Evolutionary conservation across 495 filamentous ascomycete species (phyloP).

Genomic region (Cladorrhinum samala): DNA sequence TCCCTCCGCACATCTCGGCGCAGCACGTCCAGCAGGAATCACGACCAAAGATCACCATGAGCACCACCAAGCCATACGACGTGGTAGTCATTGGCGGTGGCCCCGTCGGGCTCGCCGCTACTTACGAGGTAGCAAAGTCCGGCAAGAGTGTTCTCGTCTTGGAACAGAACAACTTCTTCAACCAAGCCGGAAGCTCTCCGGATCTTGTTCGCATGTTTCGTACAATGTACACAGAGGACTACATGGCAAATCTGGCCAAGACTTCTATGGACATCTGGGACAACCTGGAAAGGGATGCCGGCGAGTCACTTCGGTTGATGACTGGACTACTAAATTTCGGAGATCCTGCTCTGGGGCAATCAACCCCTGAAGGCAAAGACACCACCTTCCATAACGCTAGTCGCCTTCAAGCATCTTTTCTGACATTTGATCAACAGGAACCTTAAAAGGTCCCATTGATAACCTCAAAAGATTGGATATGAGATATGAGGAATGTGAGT

Average conservation of each 20-base stretch:
- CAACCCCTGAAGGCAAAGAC: conserved; percentile 11
- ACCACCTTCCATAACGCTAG: neutral
- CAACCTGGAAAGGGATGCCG: conserved; percentile 15
- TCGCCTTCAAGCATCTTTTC: too few relatives aligned
- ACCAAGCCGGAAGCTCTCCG: conserved; percentile 12
- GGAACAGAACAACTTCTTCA: conserved; percentile 9
- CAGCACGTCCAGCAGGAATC: too few relatives aligned
- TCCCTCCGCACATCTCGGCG: too few relatives aligned
- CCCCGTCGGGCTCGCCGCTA: neutral
- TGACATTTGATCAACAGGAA: neutral
- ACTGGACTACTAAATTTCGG: conserved; percentile 19
- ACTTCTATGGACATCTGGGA: conserved; percentile 11
- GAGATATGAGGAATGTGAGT: neutral
- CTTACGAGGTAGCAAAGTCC: neutral
- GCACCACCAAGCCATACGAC: neutral
- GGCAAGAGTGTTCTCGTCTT: neutral
- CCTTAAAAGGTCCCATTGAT: neutral
- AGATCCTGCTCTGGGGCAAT: conserved; percentile 6
- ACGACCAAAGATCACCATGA: too few relatives aligned
- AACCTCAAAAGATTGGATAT: neutral
- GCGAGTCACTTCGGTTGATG: conserved; percentile 14
- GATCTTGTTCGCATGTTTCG: conserved; percentile 18
- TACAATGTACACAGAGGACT: conserved; percentile 21
- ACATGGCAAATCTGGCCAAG: conserved; percentile 17
- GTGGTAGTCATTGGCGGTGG: neutral